A percentile compares a stretch with the other conserved stretches of the same genome.
Evolutionary conservation across 192 early-diverging fungal species (phyloP).

Genomic region (Thoreauomyces humboldtii): DNA sequence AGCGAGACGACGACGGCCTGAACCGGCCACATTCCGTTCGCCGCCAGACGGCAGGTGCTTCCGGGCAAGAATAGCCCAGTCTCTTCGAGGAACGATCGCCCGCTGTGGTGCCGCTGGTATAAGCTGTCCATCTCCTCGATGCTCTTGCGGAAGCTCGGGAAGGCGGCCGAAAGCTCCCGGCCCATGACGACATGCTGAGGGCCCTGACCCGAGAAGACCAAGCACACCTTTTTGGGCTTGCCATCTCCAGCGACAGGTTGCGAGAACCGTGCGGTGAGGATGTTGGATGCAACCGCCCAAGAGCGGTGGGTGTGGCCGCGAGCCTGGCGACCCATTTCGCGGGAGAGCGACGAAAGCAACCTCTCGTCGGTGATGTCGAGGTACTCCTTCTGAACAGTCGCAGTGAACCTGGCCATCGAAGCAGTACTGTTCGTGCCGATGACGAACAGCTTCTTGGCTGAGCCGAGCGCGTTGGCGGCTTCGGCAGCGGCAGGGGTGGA

Average conservation of each 20-base stretch:
- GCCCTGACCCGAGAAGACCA: slow-evolving; percentile 35
- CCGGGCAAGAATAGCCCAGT: slow-evolving; percentile 25
- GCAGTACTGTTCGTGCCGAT: background rate
- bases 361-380: background rate
- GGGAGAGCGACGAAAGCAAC: background rate
- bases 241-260: background rate
- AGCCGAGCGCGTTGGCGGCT: too few relatives aligned
- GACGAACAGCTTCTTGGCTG: slow-evolving; percentile 1
- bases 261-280: background rate
- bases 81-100: slow-evolving; percentile 5
- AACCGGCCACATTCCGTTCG: slow-evolving; percentile 25
- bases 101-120: background rate
- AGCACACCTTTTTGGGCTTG: slow-evolving; percentile 1
- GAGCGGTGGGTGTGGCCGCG: slow-evolving; percentile 26
- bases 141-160: slow-evolving; percentile 5
- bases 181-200: slow-evolving; percentile 34
- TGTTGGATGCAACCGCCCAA: slow-evolving; percentile 17
- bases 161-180: slow-evolving; percentile 9
- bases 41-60: background rate
- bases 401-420: background rate
- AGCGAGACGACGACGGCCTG: slow-evolving; percentile 25
- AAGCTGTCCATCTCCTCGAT: slow-evolving; percentile 12
- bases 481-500: too few relatives aligned
- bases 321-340: slow-evolving; percentile 12
- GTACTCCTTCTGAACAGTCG: background rate